Conservation (phyloP, 2,329 filamentous ascomycete species). For the Drechmeria coniospora region DNA sequence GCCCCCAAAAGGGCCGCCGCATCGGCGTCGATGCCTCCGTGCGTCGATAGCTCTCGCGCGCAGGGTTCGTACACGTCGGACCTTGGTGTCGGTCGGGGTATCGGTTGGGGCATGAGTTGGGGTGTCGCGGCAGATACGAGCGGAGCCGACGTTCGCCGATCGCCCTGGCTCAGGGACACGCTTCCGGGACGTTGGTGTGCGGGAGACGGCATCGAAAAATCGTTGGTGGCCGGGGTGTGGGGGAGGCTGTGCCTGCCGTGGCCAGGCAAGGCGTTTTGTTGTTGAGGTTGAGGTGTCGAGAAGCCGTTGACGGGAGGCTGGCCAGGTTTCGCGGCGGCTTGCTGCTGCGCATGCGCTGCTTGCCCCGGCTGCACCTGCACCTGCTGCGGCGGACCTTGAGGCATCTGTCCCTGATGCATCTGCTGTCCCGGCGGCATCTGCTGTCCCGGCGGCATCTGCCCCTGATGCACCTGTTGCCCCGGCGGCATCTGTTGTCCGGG, state of each 20-base stretch:
- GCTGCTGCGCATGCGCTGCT: constrained; percentile 20
- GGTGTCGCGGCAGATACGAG: constrained; percentile 9
- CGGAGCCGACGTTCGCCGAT: constrained; percentile 12
- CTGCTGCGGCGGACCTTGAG: too few relatives aligned
- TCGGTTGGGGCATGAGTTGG: constrained; percentile 21
- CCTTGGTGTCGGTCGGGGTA: constrained; percentile 25
- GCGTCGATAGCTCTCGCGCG: constrained; percentile 37
- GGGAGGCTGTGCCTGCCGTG: constrained; percentile 37
- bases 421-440: too few relatives aligned
- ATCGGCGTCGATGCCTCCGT: constrained; percentile 58
- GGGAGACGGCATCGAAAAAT: constrained; percentile 32
- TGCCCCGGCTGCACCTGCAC: too few relatives aligned
- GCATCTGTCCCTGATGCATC: too few relatives aligned
- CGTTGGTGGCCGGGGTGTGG: constrained; percentile 19
- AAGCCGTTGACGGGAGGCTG: constrained; percentile 22
- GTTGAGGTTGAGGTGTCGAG: constrained; percentile 15
- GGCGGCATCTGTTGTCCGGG: too few relatives aligned
- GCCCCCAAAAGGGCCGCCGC: constrained; percentile 48
- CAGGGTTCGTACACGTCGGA: constrained; percentile 40
- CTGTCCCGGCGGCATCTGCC: too few relatives aligned
- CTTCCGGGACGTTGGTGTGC: constrained; percentile 24
- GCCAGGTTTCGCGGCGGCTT: constrained; percentile 25
- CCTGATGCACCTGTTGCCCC: too few relatives aligned
- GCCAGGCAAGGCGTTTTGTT: constrained; percentile 10
- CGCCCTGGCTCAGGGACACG: constrained; percentile 22